Percentiles rank a stretch among this genome's conserved stretches.
Evolutionary conservation across 2,329 filamentous ascomycete genomes (phyloP).

Genomic region (Cephalotrichum gorgonifer): DNA sequence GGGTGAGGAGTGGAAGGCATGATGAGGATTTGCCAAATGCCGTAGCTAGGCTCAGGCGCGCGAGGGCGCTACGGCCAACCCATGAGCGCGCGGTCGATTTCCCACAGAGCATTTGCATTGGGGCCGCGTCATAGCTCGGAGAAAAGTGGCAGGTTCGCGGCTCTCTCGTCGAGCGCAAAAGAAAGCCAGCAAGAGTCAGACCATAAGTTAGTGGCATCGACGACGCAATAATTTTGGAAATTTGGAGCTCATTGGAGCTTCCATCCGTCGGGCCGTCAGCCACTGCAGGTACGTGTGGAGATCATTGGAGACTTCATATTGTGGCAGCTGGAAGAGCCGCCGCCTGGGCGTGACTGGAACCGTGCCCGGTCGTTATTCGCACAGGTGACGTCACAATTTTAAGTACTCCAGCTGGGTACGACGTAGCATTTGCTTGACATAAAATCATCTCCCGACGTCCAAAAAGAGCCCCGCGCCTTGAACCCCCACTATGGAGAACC

Average conservation of each 20-base stretch:
- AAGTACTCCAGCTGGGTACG: background rate
- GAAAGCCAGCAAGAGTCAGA: background rate
- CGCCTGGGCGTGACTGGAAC: background rate
- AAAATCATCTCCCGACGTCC: background rate
- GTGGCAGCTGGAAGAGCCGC: background rate
- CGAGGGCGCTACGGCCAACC: constrained; percentile 4
- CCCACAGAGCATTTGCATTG: constrained; percentile 18
- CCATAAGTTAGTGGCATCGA: background rate
- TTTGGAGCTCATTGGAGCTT: background rate
- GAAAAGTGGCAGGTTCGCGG: background rate
- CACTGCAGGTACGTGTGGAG: background rate
- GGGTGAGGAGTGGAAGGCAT: background rate
- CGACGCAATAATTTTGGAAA: background rate
- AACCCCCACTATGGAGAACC: constrained; percentile 2
- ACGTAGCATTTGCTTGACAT: background rate
- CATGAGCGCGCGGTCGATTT: constrained; percentile 13
- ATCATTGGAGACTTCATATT: background rate
- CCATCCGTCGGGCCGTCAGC: background rate
- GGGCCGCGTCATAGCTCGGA: constrained; percentile 12
- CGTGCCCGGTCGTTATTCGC: background rate
- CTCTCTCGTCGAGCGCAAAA: background rate
- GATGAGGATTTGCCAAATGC: background rate
- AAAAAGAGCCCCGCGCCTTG: constrained; percentile 1
- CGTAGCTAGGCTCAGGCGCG: background rate
- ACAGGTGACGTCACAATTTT: constrained; percentile 4